Evolutionary conservation across 768 basidiomycete genomes (phyloP), one percentile per base, ranked within the genome.

Genomic region (Lyophyllum decastes): DNA sequence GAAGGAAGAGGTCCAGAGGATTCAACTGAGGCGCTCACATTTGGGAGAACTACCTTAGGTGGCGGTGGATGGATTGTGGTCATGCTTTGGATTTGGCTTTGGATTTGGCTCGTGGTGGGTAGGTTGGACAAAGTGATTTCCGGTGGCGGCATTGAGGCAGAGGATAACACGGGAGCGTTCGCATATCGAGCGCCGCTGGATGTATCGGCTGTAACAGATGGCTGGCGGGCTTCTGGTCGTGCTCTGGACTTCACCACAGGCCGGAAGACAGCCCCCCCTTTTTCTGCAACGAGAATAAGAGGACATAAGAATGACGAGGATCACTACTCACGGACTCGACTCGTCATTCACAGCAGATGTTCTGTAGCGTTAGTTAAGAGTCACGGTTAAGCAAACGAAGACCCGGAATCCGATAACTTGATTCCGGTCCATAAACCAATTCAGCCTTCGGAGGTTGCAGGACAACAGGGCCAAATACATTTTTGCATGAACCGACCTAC

Each of bases 261-360:
- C 66, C 80, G 82, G 63, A 92, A 92, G 53, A 90, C 69, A 5
- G 85, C 79, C 8, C 81, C 77, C 16, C 89, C 89, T 68, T 92
- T 92, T 68, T 91, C 89, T 92, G 63, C 35, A 19, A 53, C 25
- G 40, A 51, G 2, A 61, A 51, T 62, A 54, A n/a, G n/a, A 55
- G 26, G 51, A n/a, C 7, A 24, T 47, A 34, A 24, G 30, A 27
- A 46, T 44, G 40, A 12, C 41, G 55, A 51, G 16, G 30, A n/a
- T n/a, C n/a, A n/a, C 24, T 17, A 89, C 89, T 82, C 67, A 91
- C 89, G 89, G 68, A 83, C 82, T 69, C 82, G 76, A 61, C 78
- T 82, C 34, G 79, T 78, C 82, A 83, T 83, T 44, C n/a, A n/a
- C n/a, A n/a, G n/a, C n/a, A n/a, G n/a, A n/a, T n/a, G n/a, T 16